A percentile compares a stretch with the other conserved stretches of the same genome.
phyloP scores from a whole-genome alignment of 208 protist species.

The Strigomonas culicis region DNA sequence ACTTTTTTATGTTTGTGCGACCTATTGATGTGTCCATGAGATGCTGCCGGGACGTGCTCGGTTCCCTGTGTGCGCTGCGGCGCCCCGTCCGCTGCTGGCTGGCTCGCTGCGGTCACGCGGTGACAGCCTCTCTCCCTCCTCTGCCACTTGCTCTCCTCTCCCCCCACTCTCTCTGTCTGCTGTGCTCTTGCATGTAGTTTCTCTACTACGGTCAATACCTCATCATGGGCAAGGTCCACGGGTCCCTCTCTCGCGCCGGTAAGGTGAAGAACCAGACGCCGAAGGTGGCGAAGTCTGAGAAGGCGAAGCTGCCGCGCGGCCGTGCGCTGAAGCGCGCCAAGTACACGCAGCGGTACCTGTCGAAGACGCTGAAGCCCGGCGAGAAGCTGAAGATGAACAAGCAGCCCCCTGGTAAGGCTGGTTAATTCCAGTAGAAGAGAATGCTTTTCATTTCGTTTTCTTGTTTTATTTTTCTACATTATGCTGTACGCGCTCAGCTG shows the following conservation, averaged over 20 bases:
- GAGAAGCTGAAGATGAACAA: conserved; percentile 94
- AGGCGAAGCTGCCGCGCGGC: conserved; percentile 93
- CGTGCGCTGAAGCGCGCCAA: conserved; percentile 96
- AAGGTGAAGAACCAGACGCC: conserved; percentile 99
- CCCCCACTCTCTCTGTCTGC: no score
- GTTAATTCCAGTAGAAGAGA: conserved; percentile 30
- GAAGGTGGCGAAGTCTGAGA: conserved; percentile 95
- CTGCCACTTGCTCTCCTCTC: no score
- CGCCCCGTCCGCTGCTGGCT: no score
- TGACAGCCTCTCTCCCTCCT: no score
- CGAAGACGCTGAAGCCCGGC: conserved; percentile 89
- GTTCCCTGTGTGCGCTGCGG: no score
- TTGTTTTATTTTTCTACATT: neutral
- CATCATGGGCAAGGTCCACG: conserved; percentile 97
- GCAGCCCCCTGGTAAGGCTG: conserved; percentile 88
- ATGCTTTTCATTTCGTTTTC: conserved; percentile 7
- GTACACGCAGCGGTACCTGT: conserved; percentile 97
- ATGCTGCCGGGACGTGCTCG: no score
- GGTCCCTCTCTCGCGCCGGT: conserved; percentile 97
- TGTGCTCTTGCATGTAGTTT: no score
- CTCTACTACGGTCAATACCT: no score
- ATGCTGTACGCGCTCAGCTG: neutral
- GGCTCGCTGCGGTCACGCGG: no score
- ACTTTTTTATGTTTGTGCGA: neutral
- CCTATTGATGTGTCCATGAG: no score